Evolutionary conservation across 139 green algal genomes (phyloP).

Genomic region (Volvox reticuliferus): DNA sequence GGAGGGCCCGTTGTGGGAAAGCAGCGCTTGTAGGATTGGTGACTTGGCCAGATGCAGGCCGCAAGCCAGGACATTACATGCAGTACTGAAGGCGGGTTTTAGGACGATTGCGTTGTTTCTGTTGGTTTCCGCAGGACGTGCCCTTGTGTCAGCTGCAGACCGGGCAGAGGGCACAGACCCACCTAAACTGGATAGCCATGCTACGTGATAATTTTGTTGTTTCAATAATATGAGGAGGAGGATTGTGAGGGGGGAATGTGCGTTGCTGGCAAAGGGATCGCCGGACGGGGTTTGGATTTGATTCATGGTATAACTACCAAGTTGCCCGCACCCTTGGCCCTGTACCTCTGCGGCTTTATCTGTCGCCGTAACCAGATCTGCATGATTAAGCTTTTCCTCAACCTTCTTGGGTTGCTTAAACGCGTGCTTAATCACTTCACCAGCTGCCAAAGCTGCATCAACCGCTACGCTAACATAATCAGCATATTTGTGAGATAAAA

Average conservation of each 20-base stretch:
- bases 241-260: neutral
- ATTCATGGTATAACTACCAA: neutral
- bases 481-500: neutral
- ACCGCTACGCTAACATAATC: conserved; percentile 27
- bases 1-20: too few relatives aligned
- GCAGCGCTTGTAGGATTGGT: too few relatives aligned
- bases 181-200: too few relatives aligned
- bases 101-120: too few relatives aligned
- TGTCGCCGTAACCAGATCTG: conserved; percentile 97
- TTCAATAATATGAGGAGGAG: neutral
- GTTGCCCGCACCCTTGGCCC: neutral
- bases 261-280: neutral
- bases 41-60: too few relatives aligned
- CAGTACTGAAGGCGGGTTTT: too few relatives aligned
- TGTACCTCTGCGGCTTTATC: conserved; percentile 91
- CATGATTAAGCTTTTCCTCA: conserved; percentile 67
- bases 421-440: conserved; percentile 30
- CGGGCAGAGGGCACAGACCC: too few relatives aligned
- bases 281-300: neutral
- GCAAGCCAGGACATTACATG: too few relatives aligned
- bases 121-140: too few relatives aligned
- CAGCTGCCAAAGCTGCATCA: conserved; percentile 46
- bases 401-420: conserved; percentile 58
- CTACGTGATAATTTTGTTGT: too few relatives aligned
- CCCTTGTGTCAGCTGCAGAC: too few relatives aligned